Evolutionary conservation across 495 filamentous ascomycete genomes (phyloP).

Genomic region (Terfezia boudieri): DNA sequence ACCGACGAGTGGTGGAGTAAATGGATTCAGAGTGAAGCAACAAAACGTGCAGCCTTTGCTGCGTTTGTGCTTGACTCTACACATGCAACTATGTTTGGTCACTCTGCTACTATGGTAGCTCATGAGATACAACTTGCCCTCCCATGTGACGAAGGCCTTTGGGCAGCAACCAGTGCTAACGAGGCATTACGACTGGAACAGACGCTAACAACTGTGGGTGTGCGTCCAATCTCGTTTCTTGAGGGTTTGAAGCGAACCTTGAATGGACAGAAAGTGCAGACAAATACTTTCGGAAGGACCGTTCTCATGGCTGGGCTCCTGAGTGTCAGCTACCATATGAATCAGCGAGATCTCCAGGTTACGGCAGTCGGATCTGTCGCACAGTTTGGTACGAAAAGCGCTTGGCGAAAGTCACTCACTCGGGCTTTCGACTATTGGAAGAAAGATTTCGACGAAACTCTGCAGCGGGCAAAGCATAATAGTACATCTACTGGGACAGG

Average conservation of each 20-base stretch:
- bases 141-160: constrained; percentile 82
- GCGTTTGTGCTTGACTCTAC: constrained; percentile 92
- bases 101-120: constrained; percentile 90
- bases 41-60: constrained; percentile 72
- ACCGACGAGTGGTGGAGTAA: constrained; percentile 87
- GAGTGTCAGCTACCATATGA: constrained; percentile 94
- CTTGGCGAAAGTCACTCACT: constrained; percentile 75
- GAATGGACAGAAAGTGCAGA: constrained; percentile 66
- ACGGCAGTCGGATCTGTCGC: constrained; percentile 56
- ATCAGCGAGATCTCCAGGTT: constrained; percentile 86
- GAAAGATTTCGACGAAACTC: constrained; percentile 66
- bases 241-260: constrained; percentile 82
- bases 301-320: constrained; percentile 88
- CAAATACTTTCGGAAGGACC: constrained; percentile 84
- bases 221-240: constrained; percentile 70
- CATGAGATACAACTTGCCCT: constrained; percentile 84
- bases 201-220: constrained; percentile 56
- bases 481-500: constrained; percentile 5
- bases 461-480: constrained; percentile 23
- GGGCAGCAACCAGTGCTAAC: constrained; percentile 73
- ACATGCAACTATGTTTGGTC: constrained; percentile 95
- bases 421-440: constrained; percentile 92
- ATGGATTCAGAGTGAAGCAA: constrained; percentile 91
- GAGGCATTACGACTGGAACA: constrained; percentile 78
- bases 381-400: constrained; percentile 71